Evolutionary conservation across 2,329 filamentous ascomycete genomes (phyloP), one percentile per base, ranked within the genome.

Genomic region (Botrytis sinoallii): DNA sequence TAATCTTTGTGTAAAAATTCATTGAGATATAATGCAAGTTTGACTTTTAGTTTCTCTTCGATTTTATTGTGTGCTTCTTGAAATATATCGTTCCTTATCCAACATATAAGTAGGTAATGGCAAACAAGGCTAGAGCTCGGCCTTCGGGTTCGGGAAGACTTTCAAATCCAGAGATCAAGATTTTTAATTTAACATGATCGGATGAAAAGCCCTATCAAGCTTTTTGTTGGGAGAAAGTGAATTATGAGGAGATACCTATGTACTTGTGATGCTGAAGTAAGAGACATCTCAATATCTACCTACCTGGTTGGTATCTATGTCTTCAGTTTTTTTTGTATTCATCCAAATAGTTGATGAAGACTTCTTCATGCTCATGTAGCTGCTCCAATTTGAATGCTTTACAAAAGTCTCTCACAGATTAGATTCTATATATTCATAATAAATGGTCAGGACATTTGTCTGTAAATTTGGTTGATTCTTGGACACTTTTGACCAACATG

Each of bases 161-260:
- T 57, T 7, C 6, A 3, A 57, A 8, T 29, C 14, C 52, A n/a
- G 52, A 57, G 7, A 57, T 57, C 52, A 18, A 32, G 3, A 29
- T 57, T 29, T 29, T 18, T 3, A 32, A 32, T 57, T 12, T 57
- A 18, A 9, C 0, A 57, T 9, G 52, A 57, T 57, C 3, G 2
- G n/a, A 29, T 57, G n/a, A 57, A 32, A 0, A 57, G 1, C 29
- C 1, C 14, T 18, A 18, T 18, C 0, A 18, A 9, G 3, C 1
- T 1, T 9, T 57, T 57, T 4, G 7, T 57, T 57, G 14, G n/a
- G n/a, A 4, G 14, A 57, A 32, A 57, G n/a, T 57, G 52, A 57
- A 18, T 57, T 9, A 2, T 29, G n/a, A 18, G 52, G 14, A 29
- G 6, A 29, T 29, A 32, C 32, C 32, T 32, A 2, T 57, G 52